Base-by-base conservation (phyloP, 192 early-diverging fungal species). In the Backusella tuberculispora region DNA sequence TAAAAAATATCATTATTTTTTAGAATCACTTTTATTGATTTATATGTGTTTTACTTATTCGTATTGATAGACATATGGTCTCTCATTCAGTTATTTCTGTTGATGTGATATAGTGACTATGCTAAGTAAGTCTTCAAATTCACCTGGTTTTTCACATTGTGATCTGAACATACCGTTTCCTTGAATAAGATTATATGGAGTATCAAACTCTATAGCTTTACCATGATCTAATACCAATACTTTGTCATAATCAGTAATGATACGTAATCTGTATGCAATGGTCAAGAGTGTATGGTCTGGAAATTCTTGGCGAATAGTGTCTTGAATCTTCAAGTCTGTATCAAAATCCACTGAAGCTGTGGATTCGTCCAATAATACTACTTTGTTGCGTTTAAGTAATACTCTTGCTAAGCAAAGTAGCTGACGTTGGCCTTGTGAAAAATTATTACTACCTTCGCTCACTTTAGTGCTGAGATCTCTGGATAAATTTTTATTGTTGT, bases 391-490 rank as follows among this genome's bases (percentile, higher is more conserved):
- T 48, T 91, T 87, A 38, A 95, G 81, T 69, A 95, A 84, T 0
- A 93, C 92, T 64, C 94, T 88, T 0, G 94, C 93, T 45, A 95
- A 82, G 63, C 90, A 90, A 6, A 95, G 78, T 21, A 95, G 77
- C 76, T 94, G 93, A 7, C 92, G 85, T 75, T 95, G 93, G 5
- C 93, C 94, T 41, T 92, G 83, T 14, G 60, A 50, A 56, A 95
- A 88, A 76, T 94, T 94, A 42, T 85, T 76, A 10, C 93, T 93
- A 71, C 94, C 94, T 83, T 98, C 96, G 48, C 82, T 88, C 15
- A 99, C 93, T 48, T 6, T 37, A 13, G 72, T 53, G 17, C 46
- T 48, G 12, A 78, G 67, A 63, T 74, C 34, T 17, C 63, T 60
- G 14, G 71, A 74, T 0, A 63, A 19, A 46, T 78, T 74, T 19